Evolutionary conservation across 306 rosid species (phyloP).

Genomic region (Cucumis hystrix): DNA sequence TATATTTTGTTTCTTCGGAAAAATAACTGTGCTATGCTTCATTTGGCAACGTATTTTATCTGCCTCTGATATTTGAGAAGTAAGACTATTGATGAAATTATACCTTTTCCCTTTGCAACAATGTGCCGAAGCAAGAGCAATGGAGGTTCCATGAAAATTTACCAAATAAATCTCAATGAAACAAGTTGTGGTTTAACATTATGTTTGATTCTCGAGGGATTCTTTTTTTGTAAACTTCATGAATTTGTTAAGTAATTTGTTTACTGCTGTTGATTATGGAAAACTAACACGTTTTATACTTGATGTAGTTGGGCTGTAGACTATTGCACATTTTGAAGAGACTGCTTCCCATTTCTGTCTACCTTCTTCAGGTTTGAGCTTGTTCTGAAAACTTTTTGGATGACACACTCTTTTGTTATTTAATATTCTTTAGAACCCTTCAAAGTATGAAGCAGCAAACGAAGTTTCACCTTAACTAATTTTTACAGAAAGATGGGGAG

Average conservation of each 20-base stretch:
- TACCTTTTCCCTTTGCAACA: neutral
- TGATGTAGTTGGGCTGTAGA: constrained; percentile 74
- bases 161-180: neutral
- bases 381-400: neutral
- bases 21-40: neutral
- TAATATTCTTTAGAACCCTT: neutral
- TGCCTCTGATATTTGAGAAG: neutral
- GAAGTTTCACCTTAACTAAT: neutral
- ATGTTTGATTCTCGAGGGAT: neutral
- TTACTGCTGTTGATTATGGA: neutral
- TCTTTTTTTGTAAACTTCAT: neutral
- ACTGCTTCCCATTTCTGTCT: constrained; percentile 88
- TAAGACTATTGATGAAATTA: neutral
- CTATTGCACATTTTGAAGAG: constrained; percentile 85
- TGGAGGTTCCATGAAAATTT: neutral
- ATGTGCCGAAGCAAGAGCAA: neutral
- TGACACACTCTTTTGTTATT: constrained; percentile 7
- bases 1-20: neutral
- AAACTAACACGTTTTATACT: constrained; percentile 19
- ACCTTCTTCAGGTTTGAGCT: constrained; percentile 76
- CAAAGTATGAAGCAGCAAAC: neutral
- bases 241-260: constrained; percentile 1
- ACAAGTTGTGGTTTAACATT: neutral
- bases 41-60: neutral
- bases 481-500: constrained; percentile 87